These are phyloP conservation scores for Mycena galopus DNA, from an alignment of 768 basidiomycete species.

Conservation along the genomic window DNA sequence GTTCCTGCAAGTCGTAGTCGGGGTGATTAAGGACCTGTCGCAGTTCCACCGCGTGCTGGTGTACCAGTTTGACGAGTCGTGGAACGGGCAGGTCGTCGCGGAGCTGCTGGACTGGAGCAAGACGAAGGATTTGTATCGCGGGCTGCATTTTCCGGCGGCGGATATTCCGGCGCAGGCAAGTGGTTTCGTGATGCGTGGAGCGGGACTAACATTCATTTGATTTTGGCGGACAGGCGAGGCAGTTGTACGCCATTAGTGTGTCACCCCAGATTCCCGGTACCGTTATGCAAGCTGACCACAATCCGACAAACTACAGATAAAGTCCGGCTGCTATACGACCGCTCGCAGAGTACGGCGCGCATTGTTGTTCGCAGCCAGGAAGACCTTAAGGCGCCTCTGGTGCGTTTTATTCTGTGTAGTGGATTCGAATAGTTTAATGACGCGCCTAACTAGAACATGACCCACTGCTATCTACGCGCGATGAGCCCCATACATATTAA, in stretches of 20 bases:
- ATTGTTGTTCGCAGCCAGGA: constrained; percentile 72
- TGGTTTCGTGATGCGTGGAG: not conserved
- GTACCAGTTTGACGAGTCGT: constrained; percentile 86
- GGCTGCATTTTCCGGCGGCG: constrained; percentile 76
- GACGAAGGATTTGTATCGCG: constrained; percentile 79
- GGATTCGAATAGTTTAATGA: not conserved
- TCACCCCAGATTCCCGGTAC: not conserved
- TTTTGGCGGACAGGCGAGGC: constrained; percentile 64
- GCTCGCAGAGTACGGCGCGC: constrained; percentile 78
- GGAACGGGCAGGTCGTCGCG: constrained; percentile 84
- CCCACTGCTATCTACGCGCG: constrained; percentile 85
- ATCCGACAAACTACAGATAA: constrained; percentile 61
- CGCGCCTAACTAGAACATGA: constrained; percentile 73
- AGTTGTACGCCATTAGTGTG: constrained; percentile 77
- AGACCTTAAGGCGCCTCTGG: constrained; percentile 78
- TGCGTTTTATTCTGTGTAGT: constrained; percentile 45
- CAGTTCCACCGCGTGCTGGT: constrained; percentile 86
- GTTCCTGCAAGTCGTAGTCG: constrained; percentile 81
- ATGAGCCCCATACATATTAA: constrained; percentile 91
- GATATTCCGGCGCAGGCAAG: constrained; percentile 77
- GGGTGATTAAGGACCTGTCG: constrained; percentile 80
- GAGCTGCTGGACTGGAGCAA: constrained; percentile 85
- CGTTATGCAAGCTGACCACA: not conserved
- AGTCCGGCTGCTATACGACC: constrained; percentile 82
- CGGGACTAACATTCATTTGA: too few species aligned